These are phyloP conservation scores for Psidium friedrichsthalianum DNA, from an alignment of 345 rosid genomes.

Conservation along the genomic window DNA sequence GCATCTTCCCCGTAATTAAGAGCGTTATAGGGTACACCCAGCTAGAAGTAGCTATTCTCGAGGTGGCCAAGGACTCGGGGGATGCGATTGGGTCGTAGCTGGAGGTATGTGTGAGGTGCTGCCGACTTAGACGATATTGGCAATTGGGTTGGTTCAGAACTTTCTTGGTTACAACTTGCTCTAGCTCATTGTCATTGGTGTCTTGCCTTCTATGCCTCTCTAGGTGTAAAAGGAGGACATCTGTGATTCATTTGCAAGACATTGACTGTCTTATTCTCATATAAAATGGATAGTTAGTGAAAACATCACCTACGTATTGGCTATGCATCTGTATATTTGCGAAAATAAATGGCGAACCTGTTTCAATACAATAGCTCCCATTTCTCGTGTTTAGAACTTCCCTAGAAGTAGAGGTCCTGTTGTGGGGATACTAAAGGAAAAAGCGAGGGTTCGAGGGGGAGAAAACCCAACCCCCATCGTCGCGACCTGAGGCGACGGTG, in stretches of 20 bases:
- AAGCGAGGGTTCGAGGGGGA: too few relatives aligned
- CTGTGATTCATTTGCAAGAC: background rate
- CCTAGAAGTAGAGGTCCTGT: slow-evolving; percentile 75
- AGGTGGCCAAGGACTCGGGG: slow-evolving; percentile 81
- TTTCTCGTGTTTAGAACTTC: slow-evolving; percentile 81
- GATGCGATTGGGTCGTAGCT: slow-evolving; percentile 49
- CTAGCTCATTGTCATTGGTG: slow-evolving; percentile 48
- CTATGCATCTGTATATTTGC: slow-evolving; percentile 56
- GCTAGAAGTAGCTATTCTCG: slow-evolving; percentile 60
- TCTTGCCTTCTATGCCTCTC: slow-evolving; percentile 54
- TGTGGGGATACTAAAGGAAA: slow-evolving; percentile 81
- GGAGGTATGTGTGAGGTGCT: slow-evolving; percentile 52
- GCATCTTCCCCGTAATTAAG: slow-evolving; percentile 73
- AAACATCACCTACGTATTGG: background rate
- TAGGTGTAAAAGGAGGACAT: slow-evolving; percentile 32
- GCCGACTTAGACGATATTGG: slow-evolving; percentile 47
- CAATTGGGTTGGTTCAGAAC: slow-evolving; percentile 55
- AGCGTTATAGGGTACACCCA: slow-evolving; percentile 56
- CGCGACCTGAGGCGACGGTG: too few relatives aligned
- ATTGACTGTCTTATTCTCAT: background rate
- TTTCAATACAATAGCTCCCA: slow-evolving; percentile 70
- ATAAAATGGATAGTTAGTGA: background rate
- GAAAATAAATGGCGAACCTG: slow-evolving; percentile 86
- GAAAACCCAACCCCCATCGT: too few relatives aligned
- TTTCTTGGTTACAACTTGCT: slow-evolving; percentile 59